These are phyloP conservation scores for Eurotiales sp. DNA, from an alignment of 2,329 filamentous ascomycete species.

Conservation along the genomic window DNA sequence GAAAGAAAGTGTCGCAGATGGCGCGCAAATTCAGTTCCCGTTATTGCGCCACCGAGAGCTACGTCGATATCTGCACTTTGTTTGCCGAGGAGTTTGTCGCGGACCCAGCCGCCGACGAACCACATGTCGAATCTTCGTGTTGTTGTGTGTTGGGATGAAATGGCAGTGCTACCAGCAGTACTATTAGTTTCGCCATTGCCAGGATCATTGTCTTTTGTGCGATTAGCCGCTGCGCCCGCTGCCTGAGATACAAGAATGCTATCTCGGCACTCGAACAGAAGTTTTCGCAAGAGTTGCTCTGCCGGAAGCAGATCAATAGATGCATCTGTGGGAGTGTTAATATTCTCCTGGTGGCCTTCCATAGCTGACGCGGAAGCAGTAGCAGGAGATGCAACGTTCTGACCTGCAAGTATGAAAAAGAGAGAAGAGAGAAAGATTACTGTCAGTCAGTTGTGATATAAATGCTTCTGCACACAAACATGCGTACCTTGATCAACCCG, in stretches of 20 bases:
- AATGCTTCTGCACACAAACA: too few relatives aligned
- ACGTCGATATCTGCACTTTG: slow-evolving; percentile 7
- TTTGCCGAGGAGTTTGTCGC: slow-evolving; percentile 9
- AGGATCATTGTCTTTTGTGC: background rate
- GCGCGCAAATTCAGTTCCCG: background rate
- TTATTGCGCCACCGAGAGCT: background rate
- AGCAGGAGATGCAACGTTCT: too few relatives aligned
- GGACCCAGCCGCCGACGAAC: slow-evolving; percentile 12
- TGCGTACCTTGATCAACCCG: background rate
- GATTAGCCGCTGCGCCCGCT: too few relatives aligned
- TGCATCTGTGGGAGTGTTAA: background rate
- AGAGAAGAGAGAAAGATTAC: too few relatives aligned
- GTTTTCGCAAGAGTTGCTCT: slow-evolving; percentile 4
- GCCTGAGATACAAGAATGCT: background rate
- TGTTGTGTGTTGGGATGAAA: background rate
- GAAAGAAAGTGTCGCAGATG: slow-evolving; percentile 5
- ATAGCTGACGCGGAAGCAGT: too few relatives aligned
- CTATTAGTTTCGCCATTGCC: background rate
- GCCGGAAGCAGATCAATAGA: background rate
- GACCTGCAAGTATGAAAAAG: too few relatives aligned
- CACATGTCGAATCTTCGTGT: slow-evolving; percentile 1
- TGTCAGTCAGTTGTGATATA: too few relatives aligned
- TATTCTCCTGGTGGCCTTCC: background rate
- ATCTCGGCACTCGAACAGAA: slow-evolving; percentile 6
- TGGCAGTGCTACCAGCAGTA: background rate